Percentiles rank a stretch among this genome's conserved stretches.
Evolutionary conservation across 441 rosid genomes (phyloP).

Genomic region (Syzygium syzygioides): DNA sequence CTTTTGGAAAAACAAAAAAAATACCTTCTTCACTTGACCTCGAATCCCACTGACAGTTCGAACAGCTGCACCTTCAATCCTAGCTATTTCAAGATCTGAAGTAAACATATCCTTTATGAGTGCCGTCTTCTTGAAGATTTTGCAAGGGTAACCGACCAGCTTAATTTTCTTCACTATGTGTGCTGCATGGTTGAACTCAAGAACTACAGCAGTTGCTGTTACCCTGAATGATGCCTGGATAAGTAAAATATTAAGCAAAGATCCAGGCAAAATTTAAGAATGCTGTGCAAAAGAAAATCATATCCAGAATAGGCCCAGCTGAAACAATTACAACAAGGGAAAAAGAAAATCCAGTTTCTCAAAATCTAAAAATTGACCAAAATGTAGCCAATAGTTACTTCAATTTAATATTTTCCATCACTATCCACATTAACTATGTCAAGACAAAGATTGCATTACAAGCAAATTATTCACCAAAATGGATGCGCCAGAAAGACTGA

Average conservation of each 20-base stretch:
- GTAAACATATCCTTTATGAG: slow-evolving; percentile 85
- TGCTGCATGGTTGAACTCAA: slow-evolving; percentile 79
- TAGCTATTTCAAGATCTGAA: slow-evolving; percentile 88
- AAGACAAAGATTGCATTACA: not conserved
- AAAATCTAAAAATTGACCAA: not conserved
- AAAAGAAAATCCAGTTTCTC: not conserved
- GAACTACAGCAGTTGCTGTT: slow-evolving; percentile 69
- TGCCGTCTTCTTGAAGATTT: slow-evolving; percentile 86
- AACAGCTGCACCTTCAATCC: slow-evolving; percentile 80
- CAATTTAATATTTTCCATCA: not conserved
- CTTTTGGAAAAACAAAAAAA: not conserved
- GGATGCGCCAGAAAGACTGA: not conserved
- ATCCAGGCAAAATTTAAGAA: not conserved
- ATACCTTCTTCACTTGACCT: slow-evolving; percentile 90
- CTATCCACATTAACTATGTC: not conserved
- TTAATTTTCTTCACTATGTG: slow-evolving; percentile 75
- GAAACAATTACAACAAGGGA: not conserved
- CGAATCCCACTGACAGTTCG: slow-evolving; percentile 92
- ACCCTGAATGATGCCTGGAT: slow-evolving; percentile 71
- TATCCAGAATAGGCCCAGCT: not conserved
- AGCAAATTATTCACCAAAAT: not conserved
- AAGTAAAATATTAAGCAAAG: slow-evolving; percentile 4
- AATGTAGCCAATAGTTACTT: not conserved
- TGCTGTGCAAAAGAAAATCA: not conserved
- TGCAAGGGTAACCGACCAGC: slow-evolving; percentile 85